Conservation (phyloP, 1,284 basidiomycete genomes). For the Volvariella surrecta region DNA sequence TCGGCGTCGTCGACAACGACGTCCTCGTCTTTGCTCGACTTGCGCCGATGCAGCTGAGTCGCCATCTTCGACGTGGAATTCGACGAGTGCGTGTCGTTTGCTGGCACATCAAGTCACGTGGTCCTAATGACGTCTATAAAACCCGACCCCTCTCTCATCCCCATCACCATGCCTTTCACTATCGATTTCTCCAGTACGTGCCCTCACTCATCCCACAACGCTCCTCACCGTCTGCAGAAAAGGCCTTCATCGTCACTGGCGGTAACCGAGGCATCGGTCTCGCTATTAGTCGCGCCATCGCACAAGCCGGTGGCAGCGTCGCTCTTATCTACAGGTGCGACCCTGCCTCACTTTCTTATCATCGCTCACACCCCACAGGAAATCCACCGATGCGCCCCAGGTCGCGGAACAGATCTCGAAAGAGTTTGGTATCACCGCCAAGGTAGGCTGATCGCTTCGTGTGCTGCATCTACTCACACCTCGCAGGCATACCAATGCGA, state of each 20-base stretch:
- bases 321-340: conserved; percentile 27
- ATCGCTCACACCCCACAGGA: conserved; percentile 14
- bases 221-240: conserved; percentile 13
- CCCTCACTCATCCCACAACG: neutral
- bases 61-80: conserved; percentile 3
- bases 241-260: conserved; percentile 27
- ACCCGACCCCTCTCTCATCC: neutral
- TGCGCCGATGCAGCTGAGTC: conserved; percentile 22
- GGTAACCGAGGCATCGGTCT: conserved; percentile 31
- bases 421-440: conserved; percentile 24
- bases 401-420: conserved; percentile 22
- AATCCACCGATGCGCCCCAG: conserved; percentile 22
- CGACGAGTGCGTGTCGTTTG: neutral
- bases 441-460: conserved; percentile 13
- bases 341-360: neutral
- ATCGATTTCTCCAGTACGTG: conserved; percentile 15
- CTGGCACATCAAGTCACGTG: neutral
- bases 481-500: conserved; percentile 29
- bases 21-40: conserved; percentile 28
- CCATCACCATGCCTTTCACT: conserved; percentile 10
- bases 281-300: conserved; percentile 25
- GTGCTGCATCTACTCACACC: neutral
- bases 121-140: neutral
- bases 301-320: conserved; percentile 27
- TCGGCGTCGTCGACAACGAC: conserved; percentile 19